A percentile compares a stretch with the other conserved stretches of the same genome.
Conservation (phyloP, 768 basidiomycete species). For the Chiua virens region DNA sequence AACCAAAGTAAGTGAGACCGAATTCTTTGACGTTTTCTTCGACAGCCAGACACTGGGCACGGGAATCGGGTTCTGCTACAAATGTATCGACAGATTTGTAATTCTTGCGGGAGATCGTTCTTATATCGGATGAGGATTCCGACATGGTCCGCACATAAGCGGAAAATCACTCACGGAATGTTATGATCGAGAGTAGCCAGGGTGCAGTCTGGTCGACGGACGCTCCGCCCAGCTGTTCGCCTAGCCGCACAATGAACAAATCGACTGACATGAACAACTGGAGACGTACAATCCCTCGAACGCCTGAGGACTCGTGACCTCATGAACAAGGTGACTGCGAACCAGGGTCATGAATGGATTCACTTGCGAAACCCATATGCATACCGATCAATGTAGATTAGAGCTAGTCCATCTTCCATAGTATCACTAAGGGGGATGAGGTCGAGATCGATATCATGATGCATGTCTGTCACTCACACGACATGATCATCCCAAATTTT, state of each 20-base stretch:
- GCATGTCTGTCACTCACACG: slow-evolving; percentile 52
- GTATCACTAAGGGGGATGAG: slow-evolving; percentile 52
- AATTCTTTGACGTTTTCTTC: slow-evolving; percentile 92
- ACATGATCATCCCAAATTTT: slow-evolving; percentile 99
- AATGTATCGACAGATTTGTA: slow-evolving; percentile 71
- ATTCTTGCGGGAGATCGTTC: slow-evolving; percentile 72
- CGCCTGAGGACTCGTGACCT: slow-evolving; percentile 93
- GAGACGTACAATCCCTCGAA: slow-evolving; percentile 76
- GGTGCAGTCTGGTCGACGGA: slow-evolving; percentile 86
- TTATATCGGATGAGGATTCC: slow-evolving; percentile 25
- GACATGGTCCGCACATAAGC: not conserved
- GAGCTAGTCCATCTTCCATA: slow-evolving; percentile 73
- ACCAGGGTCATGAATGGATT: not conserved
- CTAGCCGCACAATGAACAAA: slow-evolving; percentile 34
- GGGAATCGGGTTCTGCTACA: slow-evolving; percentile 81
- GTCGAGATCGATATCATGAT: slow-evolving; percentile 14
- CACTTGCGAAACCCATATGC: slow-evolving; percentile 4
- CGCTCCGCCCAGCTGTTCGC: slow-evolving; percentile 70
- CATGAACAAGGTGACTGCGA: slow-evolving; percentile 67
- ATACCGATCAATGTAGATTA: slow-evolving; percentile 83
- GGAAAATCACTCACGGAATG: slow-evolving; percentile 60
- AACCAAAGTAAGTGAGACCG: slow-evolving; percentile 88
- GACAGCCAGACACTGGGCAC: slow-evolving; percentile 78
- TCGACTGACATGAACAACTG: not conserved
- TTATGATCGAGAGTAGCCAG: slow-evolving; percentile 89